These are phyloP conservation scores for Globisporangium parvum DNA, from an alignment of 352 stramenopile species.

Conservation along the genomic window DNA sequence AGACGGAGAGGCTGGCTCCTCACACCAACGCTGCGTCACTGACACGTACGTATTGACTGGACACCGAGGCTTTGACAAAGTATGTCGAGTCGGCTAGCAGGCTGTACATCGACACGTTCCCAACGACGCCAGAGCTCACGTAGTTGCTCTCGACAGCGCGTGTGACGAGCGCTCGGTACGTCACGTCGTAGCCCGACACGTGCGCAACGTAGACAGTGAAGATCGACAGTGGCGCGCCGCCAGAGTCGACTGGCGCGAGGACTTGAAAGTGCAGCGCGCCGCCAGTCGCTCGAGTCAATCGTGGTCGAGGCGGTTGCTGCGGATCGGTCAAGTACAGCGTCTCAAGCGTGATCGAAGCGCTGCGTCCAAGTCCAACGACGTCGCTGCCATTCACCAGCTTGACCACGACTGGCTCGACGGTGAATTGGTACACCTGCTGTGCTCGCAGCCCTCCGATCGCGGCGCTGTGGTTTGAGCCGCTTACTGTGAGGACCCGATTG, in stretches of 20 bases:
- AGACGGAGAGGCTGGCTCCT: no score
- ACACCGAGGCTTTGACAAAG: constrained; percentile 19
- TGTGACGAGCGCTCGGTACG: constrained; percentile 14
- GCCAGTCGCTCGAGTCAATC: constrained; percentile 32
- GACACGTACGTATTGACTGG: constrained; percentile 14
- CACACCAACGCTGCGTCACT: no score
- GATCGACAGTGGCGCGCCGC: constrained; percentile 17
- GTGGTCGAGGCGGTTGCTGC: constrained; percentile 15
- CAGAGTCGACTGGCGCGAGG: constrained; percentile 29
- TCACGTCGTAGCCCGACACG: constrained; percentile 10
- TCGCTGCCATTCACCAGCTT: background rate
- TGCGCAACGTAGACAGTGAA: constrained; percentile 31
- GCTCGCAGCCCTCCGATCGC: constrained; percentile 22
- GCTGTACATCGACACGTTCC: constrained; percentile 22
- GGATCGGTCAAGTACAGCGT: constrained; percentile 18
- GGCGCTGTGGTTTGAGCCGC: constrained; percentile 1
- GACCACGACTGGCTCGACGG: constrained; percentile 12
- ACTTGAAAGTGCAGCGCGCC: constrained; percentile 35
- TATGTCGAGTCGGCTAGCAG: constrained; percentile 32
- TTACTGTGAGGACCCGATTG: constrained; percentile 9
- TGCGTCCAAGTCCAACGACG: background rate
- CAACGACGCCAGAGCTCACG: constrained; percentile 9
- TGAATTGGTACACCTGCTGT: constrained; percentile 23
- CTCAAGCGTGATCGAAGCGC: background rate
- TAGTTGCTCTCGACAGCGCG: constrained; percentile 5